These are phyloP conservation scores for Aspergillus pseudoviridinutans DNA, from an alignment of 2,329 filamentous ascomycete species.

Conservation along the genomic window DNA sequence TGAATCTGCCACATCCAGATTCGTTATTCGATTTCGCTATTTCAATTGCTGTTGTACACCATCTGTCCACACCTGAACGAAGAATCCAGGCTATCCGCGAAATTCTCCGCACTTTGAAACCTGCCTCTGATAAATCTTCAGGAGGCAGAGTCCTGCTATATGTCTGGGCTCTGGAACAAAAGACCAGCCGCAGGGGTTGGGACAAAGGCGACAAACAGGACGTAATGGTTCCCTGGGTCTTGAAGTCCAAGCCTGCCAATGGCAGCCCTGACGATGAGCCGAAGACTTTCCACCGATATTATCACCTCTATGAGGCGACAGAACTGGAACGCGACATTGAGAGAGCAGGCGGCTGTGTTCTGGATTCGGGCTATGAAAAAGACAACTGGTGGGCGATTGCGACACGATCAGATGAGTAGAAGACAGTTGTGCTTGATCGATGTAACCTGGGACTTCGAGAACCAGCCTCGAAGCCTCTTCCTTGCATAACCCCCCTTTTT, in stretches of 20 bases:
- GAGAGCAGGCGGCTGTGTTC: constrained; percentile 68
- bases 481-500: constrained; percentile 2
- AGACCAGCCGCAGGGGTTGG: constrained; percentile 81
- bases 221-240: constrained; percentile 93
- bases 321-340: constrained; percentile 79
- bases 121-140: constrained; percentile 14
- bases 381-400: constrained; percentile 97
- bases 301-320: constrained; percentile 83
- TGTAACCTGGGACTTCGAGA: constrained; percentile 20
- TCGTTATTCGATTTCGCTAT: constrained; percentile 77
- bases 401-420: constrained; percentile 25
- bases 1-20: constrained; percentile 73
- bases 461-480: constrained; percentile 26
- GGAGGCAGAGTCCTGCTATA: constrained; percentile 73
- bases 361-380: constrained; percentile 85
- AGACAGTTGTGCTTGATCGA: constrained; percentile 13
- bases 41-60: constrained; percentile 90
- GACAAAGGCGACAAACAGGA: constrained; percentile 79
- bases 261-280: constrained; percentile 22
- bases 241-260: constrained; percentile 42
- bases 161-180: constrained; percentile 95
- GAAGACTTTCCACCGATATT: constrained; percentile 78
- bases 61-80: constrained; percentile 73
- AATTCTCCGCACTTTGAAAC: constrained; percentile 63
- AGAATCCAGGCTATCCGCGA: constrained; percentile 67